Percentiles rank a stretch among this genome's conserved stretches.
Conservation (phyloP, 805 yeast genomes). For the Starmerella kuoi region DNA sequence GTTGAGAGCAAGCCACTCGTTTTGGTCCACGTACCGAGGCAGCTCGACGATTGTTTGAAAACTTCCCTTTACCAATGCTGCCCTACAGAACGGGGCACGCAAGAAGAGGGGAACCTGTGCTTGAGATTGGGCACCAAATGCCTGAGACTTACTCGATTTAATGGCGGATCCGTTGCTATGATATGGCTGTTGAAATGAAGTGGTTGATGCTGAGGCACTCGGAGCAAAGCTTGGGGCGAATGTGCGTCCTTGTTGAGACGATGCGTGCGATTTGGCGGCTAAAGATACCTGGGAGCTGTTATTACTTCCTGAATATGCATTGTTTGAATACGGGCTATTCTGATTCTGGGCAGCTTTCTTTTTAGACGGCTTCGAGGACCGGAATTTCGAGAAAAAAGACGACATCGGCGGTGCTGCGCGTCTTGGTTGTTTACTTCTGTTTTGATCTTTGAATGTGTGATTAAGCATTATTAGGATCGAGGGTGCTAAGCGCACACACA, state of each 20-base stretch:
- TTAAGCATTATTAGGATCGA: neutral
- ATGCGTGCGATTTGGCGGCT: constrained; percentile 8
- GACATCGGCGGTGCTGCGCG: constrained; percentile 8
- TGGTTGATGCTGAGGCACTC: neutral
- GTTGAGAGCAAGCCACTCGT: constrained; percentile 93
- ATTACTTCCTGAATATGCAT: constrained; percentile 13
- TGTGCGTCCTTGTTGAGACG: constrained; percentile 5
- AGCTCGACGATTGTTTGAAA: constrained; percentile 89
- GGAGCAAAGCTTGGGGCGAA: neutral
- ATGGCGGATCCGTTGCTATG: neutral
- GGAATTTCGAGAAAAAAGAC: constrained; percentile 18
- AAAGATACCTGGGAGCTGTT: constrained; percentile 16
- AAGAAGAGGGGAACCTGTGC: constrained; percentile 51
- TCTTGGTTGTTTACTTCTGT: neutral
- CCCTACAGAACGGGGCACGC: constrained; percentile 85
- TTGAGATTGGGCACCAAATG: neutral
- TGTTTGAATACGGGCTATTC: neutral
- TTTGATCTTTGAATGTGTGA: neutral
- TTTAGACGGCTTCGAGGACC: constrained; percentile 16
- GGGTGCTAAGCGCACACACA: too few relatives aligned
- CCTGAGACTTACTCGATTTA: neutral
- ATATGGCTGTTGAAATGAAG: constrained; percentile 3
- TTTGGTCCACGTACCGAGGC: constrained; percentile 86
- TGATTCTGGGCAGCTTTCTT: constrained; percentile 11
- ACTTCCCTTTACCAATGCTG: constrained; percentile 91